phyloP scores from a whole-genome alignment of 140 eudicot species.

The Erigeron philadelphicus region DNA sequence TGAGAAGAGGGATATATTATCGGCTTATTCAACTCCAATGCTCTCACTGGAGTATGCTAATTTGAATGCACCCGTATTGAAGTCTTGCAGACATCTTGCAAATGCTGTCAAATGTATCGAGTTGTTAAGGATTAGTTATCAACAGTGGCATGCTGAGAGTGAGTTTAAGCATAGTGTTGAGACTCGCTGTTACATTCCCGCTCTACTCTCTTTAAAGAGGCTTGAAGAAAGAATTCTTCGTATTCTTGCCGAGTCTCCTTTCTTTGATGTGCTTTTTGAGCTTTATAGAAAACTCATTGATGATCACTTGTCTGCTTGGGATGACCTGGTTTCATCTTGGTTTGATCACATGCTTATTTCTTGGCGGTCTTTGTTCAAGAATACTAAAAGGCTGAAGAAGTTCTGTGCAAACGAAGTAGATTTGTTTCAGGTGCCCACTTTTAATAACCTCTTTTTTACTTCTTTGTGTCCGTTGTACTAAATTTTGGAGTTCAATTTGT shows the following conservation, averaged over 20 bases:
- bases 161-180: constrained; percentile 26
- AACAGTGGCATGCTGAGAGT: constrained; percentile 66
- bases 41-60: constrained; percentile 55
- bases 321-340: constrained; percentile 40
- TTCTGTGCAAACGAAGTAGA: constrained; percentile 56
- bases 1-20: constrained; percentile 21
- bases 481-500: constrained; percentile 3
- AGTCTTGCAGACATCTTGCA: constrained; percentile 28
- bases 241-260: constrained; percentile 48
- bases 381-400: constrained; percentile 38
- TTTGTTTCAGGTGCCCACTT: constrained; percentile 46
- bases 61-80: constrained; percentile 21
- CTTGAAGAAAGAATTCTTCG: constrained; percentile 70
- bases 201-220: constrained; percentile 37
- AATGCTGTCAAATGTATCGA: constrained; percentile 51
- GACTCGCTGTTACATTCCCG: constrained; percentile 38
- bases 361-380: constrained; percentile 61
- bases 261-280: constrained; percentile 50
- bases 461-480: not conserved
- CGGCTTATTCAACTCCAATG: constrained; percentile 38
- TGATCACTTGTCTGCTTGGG: constrained; percentile 73
- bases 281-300: constrained; percentile 51
- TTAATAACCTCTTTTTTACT: constrained; percentile 4
- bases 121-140: constrained; percentile 60
- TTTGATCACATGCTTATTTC: constrained; percentile 41